Evolutionary conservation across 306 rosid genomes (phyloP).

Genomic region (Inga leiocalycina): DNA sequence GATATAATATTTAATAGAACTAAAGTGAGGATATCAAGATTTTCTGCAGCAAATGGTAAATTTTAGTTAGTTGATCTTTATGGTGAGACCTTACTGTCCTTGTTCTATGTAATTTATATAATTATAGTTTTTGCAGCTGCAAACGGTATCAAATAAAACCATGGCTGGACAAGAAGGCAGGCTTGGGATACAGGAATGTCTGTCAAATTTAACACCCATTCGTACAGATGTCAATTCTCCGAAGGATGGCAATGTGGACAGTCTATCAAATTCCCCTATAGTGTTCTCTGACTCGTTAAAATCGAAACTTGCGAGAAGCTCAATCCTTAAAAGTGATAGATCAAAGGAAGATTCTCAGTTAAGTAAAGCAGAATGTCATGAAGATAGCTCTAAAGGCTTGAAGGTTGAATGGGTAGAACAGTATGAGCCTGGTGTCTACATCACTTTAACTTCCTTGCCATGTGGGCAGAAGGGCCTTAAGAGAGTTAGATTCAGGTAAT

Average conservation of each 20-base stretch:
- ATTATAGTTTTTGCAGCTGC: constrained; percentile 56
- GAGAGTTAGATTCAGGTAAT: constrained; percentile 85
- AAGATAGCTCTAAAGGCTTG: constrained; percentile 39
- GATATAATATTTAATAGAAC: neutral
- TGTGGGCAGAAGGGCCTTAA: constrained; percentile 69
- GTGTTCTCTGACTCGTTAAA: constrained; percentile 57
- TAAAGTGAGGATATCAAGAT: neutral
- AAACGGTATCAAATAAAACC: constrained; percentile 54
- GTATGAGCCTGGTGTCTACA: constrained; percentile 75
- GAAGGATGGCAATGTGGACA: constrained; percentile 46
- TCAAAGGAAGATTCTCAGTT: constrained; percentile 38
- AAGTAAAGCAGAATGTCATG: constrained; percentile 35
- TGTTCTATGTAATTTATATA: constrained; percentile 6
- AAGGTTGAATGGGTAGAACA: constrained; percentile 76
- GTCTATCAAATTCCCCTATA: constrained; percentile 60
- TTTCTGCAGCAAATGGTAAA: constrained; percentile 3
- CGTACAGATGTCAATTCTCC: constrained; percentile 42
- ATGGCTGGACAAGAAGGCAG: constrained; percentile 49
- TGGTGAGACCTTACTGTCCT: constrained; percentile 10
- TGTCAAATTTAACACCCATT: constrained; percentile 51
- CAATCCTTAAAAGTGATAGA: constrained; percentile 37
- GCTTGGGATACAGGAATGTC: constrained; percentile 42
- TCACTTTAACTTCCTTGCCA: constrained; percentile 66
- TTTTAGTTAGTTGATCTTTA: neutral
- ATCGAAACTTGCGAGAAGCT: constrained; percentile 53